Evolutionary conservation across 768 basidiomycete species (phyloP).

Genomic region (Tulasnella sp.): DNA sequence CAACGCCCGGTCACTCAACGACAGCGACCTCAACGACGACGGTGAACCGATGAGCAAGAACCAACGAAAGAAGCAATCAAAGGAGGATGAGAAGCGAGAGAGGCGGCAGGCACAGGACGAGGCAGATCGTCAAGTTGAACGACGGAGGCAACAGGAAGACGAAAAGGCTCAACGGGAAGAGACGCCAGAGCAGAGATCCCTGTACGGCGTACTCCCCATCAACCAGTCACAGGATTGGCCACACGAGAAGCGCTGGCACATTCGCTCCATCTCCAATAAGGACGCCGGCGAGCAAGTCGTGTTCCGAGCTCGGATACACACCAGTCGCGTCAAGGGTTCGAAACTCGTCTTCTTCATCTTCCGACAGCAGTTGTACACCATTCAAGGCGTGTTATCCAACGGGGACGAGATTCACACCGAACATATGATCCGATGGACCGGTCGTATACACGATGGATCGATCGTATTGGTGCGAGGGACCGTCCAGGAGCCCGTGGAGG

Average conservation of each 20-base stretch:
- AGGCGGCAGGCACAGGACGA: slow-evolving; percentile 77
- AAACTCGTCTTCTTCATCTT: slow-evolving; percentile 92
- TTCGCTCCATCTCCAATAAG: slow-evolving; percentile 49
- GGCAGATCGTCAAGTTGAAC: slow-evolving; percentile 58
- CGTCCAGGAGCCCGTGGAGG: slow-evolving; percentile 64
- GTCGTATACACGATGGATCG: slow-evolving; percentile 64
- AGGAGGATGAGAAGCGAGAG: slow-evolving; percentile 71
- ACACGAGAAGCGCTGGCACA: slow-evolving; percentile 25
- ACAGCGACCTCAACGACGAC: no score
- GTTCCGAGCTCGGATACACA: slow-evolving; percentile 82
- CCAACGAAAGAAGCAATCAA: slow-evolving; percentile 82
- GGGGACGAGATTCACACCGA: slow-evolving; percentile 50
- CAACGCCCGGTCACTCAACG: no score
- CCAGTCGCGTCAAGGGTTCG: slow-evolving; percentile 82
- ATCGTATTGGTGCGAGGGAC: slow-evolving; percentile 70
- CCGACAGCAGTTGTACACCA: slow-evolving; percentile 69
- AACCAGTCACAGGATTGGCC: slow-evolving; percentile 64
- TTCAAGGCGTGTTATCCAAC: slow-evolving; percentile 71
- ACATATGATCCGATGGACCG: slow-evolving; percentile 95
- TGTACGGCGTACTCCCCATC: slow-evolving; percentile 78
- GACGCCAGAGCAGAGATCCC: slow-evolving; percentile 21
- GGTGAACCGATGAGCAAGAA: slow-evolving; percentile 37
- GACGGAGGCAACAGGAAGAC: slow-evolving; percentile 49
- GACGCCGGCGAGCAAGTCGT: slow-evolving; percentile 63
- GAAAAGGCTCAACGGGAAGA: slow-evolving; percentile 40